Percentiles rank a stretch among this genome's conserved stretches.
These are phyloP conservation scores for Saccharomyces hybrid DNA, from an alignment of 1,139 yeast species.

Conservation along the genomic window DNA sequence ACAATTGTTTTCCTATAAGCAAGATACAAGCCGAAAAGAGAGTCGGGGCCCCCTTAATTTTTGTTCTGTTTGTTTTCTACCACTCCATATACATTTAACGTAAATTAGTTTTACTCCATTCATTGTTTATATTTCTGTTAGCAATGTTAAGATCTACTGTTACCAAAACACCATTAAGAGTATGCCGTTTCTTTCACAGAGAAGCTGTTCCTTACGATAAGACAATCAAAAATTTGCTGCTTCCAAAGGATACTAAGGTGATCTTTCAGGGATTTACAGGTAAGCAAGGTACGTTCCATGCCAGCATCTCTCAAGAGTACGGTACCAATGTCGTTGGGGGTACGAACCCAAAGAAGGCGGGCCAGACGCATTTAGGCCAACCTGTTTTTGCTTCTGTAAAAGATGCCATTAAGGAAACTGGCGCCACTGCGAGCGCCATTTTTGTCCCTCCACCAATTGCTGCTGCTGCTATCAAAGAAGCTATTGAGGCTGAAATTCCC, in stretches of 20 bases:
- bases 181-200: conserved; percentile 29
- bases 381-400: conserved; percentile 86
- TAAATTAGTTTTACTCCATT: background rate
- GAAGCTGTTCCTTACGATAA: conserved; percentile 39
- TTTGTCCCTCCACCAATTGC: conserved; percentile 98
- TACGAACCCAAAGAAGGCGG: conserved; percentile 98
- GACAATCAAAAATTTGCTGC: conserved; percentile 81
- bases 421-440: conserved; percentile 92
- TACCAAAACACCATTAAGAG: background rate
- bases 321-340: conserved; percentile 97
- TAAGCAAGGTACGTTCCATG: conserved; percentile 96
- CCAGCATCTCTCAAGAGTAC: conserved; percentile 84
- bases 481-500: conserved; percentile 93
- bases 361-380: conserved; percentile 72
- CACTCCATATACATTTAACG: background rate
- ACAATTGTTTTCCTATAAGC: background rate
- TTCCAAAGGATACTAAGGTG: conserved; percentile 84
- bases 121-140: background rate
- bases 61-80: background rate
- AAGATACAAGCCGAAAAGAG: background rate
- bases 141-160: background rate
- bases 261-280: conserved; percentile 98
- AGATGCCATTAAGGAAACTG: conserved; percentile 76
- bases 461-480: conserved; percentile 92
- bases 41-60: background rate